A percentile compares a stretch with the other conserved stretches of the same genome.
phyloP scores from a whole-genome alignment of 1,284 basidiomycete species.

The Ustilago tritici region DNA sequence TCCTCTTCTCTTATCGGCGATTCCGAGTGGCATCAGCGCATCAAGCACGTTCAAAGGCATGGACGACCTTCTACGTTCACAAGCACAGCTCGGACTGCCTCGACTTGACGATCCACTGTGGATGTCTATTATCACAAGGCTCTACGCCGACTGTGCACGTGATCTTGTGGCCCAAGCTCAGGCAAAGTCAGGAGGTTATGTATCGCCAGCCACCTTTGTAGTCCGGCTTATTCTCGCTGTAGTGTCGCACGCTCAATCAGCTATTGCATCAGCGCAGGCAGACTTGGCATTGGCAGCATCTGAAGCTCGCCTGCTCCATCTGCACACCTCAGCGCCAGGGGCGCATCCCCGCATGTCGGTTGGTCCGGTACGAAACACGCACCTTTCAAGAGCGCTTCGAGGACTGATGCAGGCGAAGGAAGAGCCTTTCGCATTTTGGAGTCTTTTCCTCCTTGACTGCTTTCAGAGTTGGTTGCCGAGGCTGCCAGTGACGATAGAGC shows the following conservation, averaged over 20 bases:
- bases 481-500: slow-evolving; percentile 22
- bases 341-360: slow-evolving; percentile 18
- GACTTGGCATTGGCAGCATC: slow-evolving; percentile 16
- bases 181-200: background rate
- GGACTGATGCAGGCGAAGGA: slow-evolving; percentile 30
- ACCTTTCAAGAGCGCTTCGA: slow-evolving; percentile 24
- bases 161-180: slow-evolving; percentile 11
- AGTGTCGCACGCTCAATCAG: slow-evolving; percentile 7
- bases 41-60: slow-evolving; percentile 17
- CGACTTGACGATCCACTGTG: slow-evolving; percentile 8
- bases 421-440: slow-evolving; percentile 28
- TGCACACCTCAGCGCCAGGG: slow-evolving; percentile 10
- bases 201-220: slow-evolving; percentile 15
- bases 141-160: slow-evolving; percentile 27
- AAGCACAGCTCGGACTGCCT: background rate
- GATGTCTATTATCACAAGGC: slow-evolving; percentile 6
- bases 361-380: slow-evolving; percentile 9
- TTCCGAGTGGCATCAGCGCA: slow-evolving; percentile 6
- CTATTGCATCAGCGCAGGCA: slow-evolving; percentile 5
- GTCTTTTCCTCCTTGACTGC: slow-evolving; percentile 35
- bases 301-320: slow-evolving; percentile 26
- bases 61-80: slow-evolving; percentile 8
- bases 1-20: slow-evolving; percentile 9
- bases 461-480: slow-evolving; percentile 24
- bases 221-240: slow-evolving; percentile 25